A percentile compares a stretch with the other conserved stretches of the same genome.
These are phyloP conservation scores for Hyphopichia buzzinii DNA, from an alignment of 1,139 yeast species.

Conservation along the genomic window DNA sequence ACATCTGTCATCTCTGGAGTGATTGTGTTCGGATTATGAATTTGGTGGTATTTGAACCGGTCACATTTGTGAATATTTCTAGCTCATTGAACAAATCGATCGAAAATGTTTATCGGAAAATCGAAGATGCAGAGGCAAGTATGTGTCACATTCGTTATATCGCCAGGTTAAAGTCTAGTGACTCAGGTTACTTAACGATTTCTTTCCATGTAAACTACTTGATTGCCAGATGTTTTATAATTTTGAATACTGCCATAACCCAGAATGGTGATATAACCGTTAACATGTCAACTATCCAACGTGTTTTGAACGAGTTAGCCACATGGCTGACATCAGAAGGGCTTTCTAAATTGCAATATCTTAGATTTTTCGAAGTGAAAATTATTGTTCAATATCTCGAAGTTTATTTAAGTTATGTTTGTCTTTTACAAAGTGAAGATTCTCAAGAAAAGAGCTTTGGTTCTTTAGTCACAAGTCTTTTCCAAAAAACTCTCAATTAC, in stretches of 20 bases:
- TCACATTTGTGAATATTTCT: constrained; percentile 22
- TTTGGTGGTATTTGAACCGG: constrained; percentile 26
- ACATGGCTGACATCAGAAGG: constrained; percentile 24
- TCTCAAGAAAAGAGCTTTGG: constrained; percentile 19
- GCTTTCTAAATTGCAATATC: constrained; percentile 13
- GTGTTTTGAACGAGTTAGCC: constrained; percentile 23
- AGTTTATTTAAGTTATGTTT: constrained; percentile 28
- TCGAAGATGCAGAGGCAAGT: constrained; percentile 25
- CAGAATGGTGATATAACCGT: constrained; percentile 22
- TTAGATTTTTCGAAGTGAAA: constrained; percentile 24
- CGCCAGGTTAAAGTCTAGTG: constrained; percentile 14
- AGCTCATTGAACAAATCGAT: constrained; percentile 21
- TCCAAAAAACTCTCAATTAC: constrained; percentile 18
- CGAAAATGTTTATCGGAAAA: constrained; percentile 17
- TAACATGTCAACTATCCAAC: constrained; percentile 22
- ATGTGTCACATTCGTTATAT: constrained; percentile 27
- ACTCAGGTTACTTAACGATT: constrained; percentile 17
- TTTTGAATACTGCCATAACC: constrained; percentile 24
- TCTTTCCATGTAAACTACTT: constrained; percentile 28
- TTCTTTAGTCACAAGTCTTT: constrained; percentile 21
- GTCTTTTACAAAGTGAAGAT: constrained; percentile 39
- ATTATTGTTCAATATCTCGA: constrained; percentile 30
- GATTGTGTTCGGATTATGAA: constrained; percentile 35
- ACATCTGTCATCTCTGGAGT: constrained; percentile 36
- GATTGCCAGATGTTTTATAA: constrained; percentile 23